These are phyloP conservation scores for Populus pruinosa DNA, from an alignment of 345 rosid species.

Conservation along the genomic window DNA sequence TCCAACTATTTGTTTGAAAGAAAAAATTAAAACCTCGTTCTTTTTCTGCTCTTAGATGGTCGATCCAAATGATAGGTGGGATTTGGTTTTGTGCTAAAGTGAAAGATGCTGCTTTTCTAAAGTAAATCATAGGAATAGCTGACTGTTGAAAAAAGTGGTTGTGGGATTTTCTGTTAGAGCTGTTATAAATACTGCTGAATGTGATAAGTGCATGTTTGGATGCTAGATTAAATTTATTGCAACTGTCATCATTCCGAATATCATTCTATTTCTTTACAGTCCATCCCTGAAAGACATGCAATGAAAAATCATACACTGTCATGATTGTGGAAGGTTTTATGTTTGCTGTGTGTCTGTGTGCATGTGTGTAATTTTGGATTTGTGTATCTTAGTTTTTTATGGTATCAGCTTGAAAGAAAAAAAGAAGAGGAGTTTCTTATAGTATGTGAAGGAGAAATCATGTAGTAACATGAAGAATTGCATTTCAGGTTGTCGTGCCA, in stretches of 20 bases:
- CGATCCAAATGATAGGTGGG: neutral
- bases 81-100: neutral
- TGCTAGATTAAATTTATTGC: neutral
- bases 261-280: neutral
- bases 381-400: neutral
- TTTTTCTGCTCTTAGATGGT: neutral
- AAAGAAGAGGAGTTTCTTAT: no score
- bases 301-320: no score
- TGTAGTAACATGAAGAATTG: neutral
- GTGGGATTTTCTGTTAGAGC: neutral
- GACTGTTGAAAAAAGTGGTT: neutral
- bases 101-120: neutral
- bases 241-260: neutral
- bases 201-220: neutral
- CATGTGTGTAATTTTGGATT: no score
- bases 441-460: neutral
- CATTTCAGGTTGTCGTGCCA: conserved; percentile 78
- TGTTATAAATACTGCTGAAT: neutral
- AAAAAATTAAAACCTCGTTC: neutral
- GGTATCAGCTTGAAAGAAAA: neutral
- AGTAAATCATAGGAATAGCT: neutral
- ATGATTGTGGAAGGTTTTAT: no score
- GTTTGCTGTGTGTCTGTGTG: no score
- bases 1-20: neutral
- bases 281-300: neutral